Base-by-base conservation (phyloP, 306 rosid species). In the Crataegus laevigata region DNA sequence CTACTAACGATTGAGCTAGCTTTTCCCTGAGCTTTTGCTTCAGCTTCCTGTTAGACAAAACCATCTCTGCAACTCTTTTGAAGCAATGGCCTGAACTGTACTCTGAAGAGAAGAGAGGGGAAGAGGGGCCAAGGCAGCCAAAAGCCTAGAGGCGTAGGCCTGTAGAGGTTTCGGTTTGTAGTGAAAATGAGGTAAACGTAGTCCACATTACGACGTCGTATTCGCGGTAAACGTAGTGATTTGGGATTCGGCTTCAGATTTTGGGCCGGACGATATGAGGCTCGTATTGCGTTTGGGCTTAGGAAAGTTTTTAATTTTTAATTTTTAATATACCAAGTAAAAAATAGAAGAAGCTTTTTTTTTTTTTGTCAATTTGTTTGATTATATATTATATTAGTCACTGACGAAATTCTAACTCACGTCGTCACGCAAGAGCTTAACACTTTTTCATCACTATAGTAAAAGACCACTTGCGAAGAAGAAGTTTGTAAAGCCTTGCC, bases 21-120 rank as follows among this genome's bases (percentile, higher is more conserved):
- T 80, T 85, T 10, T 86, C 86, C 80, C 96, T 84, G 25, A 91
- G 87, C 83, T 81, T 89, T 69, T 81, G 87, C 80, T 91, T 94
- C 68, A 90, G 94, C 87, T 86, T 91, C 84, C 84, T 88, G 83
- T 94, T 94, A 4, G 97, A 94, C n/a, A 94, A 82, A 84, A 94
- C 98, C 98, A 94, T 94, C 45, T 50, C 71, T 13, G 55, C 25
- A 66, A 69, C 22, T 11, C 36, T 21, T 59, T 22, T 3, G 11
- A 12, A 38, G 18, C 65, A 17, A 28, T 24, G 70, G 40, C 60
- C 24, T 74, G 30, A 32, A 5, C n/a, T n/a, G 11, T 28, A 24
- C 40, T 52, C 28, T 29, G 47, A 30, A 32, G 64, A 29, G 19
- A 17, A 19, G 29, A 40, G 58, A 25, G 34, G 8, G 47, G 13